Base-by-base conservation (phyloP, 208 protist genomes). In the Balamuthia mandrillaris region DNA sequence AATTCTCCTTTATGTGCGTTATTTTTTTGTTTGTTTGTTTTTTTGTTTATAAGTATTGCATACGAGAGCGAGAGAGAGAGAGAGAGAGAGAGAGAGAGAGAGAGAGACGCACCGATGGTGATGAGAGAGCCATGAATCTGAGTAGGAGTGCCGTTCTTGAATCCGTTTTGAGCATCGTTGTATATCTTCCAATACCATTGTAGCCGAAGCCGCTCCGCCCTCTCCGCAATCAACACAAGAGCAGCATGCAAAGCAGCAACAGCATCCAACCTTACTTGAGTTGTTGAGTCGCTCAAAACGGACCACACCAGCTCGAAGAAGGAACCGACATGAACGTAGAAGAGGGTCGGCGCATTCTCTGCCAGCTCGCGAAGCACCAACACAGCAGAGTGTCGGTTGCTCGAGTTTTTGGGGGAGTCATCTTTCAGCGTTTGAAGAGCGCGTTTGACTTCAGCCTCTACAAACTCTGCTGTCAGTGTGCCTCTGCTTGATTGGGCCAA, bases 281-380 rank as follows among this genome's bases (percentile, higher is more conserved):
- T 56, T 56, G 18, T 65, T 37, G 27, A 54, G 75, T 83, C 75
- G 35, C 39, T 63, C 41, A 83, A 10, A 2, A 35, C 79, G 9
- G 85, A 79, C 89, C 90, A 94, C 29, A 96, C 93, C 14, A 82
- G 27, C 35, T 95, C 86, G 37, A 96, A 85, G 82, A 95, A 95
- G 4, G 74, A 47, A 7, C 84, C 16, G 5, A 95, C 87, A 51
- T 95, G 85, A 0, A 85, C 74, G 63, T 93, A 96, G 84, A 96
- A 96, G n/a, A 95, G 88, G 9, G 93, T 94, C 27, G 93, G 94
- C 29, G 91, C 90, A 52, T 95, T 96, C 7, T 85, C 42, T 4
- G 94, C 92, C 5, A 96, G 85, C 63, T 96, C 89, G 52, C 91
- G 90, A 10, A 95, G 83, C n/a, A 95, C 87, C 5, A 95, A 81